Conservation (phyloP, 2,329 filamentous ascomycete species). For the Scleromitrula shiraiana region DNA sequence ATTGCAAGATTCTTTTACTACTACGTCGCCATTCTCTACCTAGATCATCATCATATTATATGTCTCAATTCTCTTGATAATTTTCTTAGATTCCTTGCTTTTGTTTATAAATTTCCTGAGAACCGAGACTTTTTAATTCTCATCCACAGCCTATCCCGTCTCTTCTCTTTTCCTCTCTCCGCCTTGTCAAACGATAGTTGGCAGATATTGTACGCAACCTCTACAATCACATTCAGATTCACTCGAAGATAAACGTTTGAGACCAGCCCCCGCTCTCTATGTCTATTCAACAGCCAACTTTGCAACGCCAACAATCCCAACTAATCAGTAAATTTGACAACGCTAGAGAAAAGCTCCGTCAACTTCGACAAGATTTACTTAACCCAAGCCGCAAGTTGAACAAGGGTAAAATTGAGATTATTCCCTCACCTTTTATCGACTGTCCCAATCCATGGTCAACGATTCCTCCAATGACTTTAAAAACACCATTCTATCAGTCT, state of each 20-base stretch:
- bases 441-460: slow-evolving; percentile 9
- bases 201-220: too few relatives aligned
- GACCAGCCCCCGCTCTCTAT: background rate
- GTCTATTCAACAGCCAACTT: slow-evolving; percentile 12
- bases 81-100: too few relatives aligned
- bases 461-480: background rate
- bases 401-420: slow-evolving; percentile 8
- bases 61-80: too few relatives aligned
- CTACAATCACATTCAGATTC: background rate
- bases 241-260: slow-evolving; percentile 4
- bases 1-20: too few relatives aligned
- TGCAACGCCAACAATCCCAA: slow-evolving; percentile 10
- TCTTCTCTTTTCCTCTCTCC: too few relatives aligned
- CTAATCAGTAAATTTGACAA: slow-evolving; percentile 11
- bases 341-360: slow-evolving; percentile 16
- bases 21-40: too few relatives aligned
- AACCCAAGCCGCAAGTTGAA: slow-evolving; percentile 15
- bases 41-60: too few relatives aligned
- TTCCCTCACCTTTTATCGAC: slow-evolving; percentile 13
- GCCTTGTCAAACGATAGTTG: too few relatives aligned
- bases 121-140: too few relatives aligned
- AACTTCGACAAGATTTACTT: slow-evolving; percentile 14
- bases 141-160: too few relatives aligned
- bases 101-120: too few relatives aligned
- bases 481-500: background rate